Percentiles rank a stretch among this genome's conserved stretches.
Evolutionary conservation across 73 alveolate genomes (phyloP).

Genomic region (Paramecium bursaria): DNA sequence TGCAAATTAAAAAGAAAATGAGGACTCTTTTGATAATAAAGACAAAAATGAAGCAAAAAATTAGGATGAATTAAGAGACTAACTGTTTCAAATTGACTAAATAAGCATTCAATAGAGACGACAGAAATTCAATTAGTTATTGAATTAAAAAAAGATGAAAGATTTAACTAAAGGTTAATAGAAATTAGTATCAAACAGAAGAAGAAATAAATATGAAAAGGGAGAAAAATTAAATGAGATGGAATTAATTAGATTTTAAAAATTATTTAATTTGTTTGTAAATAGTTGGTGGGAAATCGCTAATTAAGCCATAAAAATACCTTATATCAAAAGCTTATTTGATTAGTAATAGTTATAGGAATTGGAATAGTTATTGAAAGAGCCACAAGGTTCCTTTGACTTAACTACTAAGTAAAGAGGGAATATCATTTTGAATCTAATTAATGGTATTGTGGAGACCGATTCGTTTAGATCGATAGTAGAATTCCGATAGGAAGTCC

Average conservation of each 20-base stretch:
- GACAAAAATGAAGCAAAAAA: too few relatives aligned
- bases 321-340: constrained; percentile 8
- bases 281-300: neutral
- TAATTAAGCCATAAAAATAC: neutral
- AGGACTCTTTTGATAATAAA: too few relatives aligned
- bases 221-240: neutral
- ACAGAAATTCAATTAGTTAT: too few relatives aligned
- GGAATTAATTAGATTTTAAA: constrained; percentile 1
- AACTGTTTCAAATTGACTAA: too few relatives aligned
- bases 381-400: constrained; percentile 2
- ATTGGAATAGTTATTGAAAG: neutral
- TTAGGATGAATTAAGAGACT: too few relatives aligned
- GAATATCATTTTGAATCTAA: neutral
- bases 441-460: constrained; percentile 2
- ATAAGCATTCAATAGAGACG: too few relatives aligned
- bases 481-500: constrained; percentile 10
- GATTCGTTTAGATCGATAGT: constrained; percentile 1
- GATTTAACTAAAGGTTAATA: too few relatives aligned
- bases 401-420: constrained; percentile 21
- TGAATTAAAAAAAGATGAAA: too few relatives aligned
- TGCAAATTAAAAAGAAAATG: too few relatives aligned
- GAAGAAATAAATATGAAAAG: too few relatives aligned
- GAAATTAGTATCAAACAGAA: too few relatives aligned
- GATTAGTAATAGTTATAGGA: neutral
- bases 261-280: neutral